Evolutionary conservation across 108 stramenopile genomes (phyloP).

Genomic region (Craspedostauros australis): DNA sequence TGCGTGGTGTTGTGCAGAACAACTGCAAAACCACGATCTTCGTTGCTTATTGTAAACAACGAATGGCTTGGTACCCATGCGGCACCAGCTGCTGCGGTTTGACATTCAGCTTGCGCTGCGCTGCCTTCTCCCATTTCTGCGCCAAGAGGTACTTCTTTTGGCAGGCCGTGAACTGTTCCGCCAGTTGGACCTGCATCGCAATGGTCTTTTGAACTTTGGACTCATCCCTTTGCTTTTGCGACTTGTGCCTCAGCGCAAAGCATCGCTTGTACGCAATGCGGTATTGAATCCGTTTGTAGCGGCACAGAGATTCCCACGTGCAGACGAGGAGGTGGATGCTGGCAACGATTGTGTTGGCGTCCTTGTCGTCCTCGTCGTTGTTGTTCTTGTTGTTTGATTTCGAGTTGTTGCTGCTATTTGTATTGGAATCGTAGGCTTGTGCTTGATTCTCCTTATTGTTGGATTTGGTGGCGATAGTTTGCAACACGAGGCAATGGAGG

Average conservation of each 20-base stretch:
- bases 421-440: too few species aligned
- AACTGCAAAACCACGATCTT: too few species aligned
- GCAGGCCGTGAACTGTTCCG: slow-evolving; percentile 24
- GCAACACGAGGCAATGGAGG: slow-evolving; percentile 19
- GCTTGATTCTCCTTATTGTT: too few species aligned
- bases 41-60: too few species aligned
- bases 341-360: slow-evolving; percentile 9
- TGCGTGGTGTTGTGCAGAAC: too few species aligned
- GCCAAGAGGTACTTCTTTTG: slow-evolving; percentile 26
- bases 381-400: too few species aligned
- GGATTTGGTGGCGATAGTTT: too few species aligned
- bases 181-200: slow-evolving; percentile 13
- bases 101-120: too few species aligned
- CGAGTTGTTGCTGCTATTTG: too few species aligned
- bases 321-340: slow-evolving; percentile 19
- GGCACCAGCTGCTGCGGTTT: too few species aligned
- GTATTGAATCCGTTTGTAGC: slow-evolving; percentile 24
- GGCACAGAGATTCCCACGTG: slow-evolving; percentile 24
- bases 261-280: slow-evolving; percentile 18
- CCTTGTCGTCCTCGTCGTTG: not conserved
- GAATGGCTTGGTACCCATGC: too few species aligned
- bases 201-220: slow-evolving; percentile 13
- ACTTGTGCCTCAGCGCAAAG: slow-evolving; percentile 3
- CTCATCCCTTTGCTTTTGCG: not conserved
- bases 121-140: slow-evolving; percentile 23